Evolutionary conservation across 805 yeast species (phyloP).

Genomic region (Saccharomycopsis sp.): DNA sequence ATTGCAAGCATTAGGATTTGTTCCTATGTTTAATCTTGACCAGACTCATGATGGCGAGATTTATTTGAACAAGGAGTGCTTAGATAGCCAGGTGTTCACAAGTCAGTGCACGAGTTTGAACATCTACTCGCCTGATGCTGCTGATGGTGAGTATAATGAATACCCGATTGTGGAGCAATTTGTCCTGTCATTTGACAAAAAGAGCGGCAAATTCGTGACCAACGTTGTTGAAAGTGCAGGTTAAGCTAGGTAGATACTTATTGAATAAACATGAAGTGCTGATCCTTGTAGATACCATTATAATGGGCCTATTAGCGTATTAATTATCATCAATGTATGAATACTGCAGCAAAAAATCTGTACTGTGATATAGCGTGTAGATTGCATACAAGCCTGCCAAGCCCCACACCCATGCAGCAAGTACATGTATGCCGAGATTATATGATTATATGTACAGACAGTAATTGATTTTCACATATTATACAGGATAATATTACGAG

Average conservation of each 20-base stretch:
- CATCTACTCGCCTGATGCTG: slow-evolving; percentile 69
- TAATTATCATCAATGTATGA: too few species aligned
- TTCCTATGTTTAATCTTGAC: slow-evolving; percentile 82
- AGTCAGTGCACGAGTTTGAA: slow-evolving; percentile 82
- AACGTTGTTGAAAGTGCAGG: slow-evolving; percentile 81
- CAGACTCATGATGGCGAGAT: slow-evolving; percentile 82
- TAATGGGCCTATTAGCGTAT: too few species aligned
- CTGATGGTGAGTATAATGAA: slow-evolving; percentile 64
- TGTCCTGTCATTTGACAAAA: slow-evolving; percentile 53
- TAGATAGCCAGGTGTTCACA: slow-evolving; percentile 72
- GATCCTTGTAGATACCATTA: too few species aligned
- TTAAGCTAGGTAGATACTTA: slow-evolving; percentile 26
- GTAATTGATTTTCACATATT: too few species aligned
- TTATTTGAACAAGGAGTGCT: slow-evolving; percentile 66
- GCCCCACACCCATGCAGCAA: too few species aligned
- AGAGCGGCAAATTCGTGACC: slow-evolving; percentile 53
- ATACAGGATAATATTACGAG: too few species aligned
- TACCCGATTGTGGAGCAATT: slow-evolving; percentile 89
- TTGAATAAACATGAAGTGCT: too few species aligned
- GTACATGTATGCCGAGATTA: too few species aligned
- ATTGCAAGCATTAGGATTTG: slow-evolving; percentile 72
- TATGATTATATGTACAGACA: too few species aligned
- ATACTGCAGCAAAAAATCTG: too few species aligned
- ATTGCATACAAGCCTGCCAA: too few species aligned
- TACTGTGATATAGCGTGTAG: too few species aligned